Base-by-base conservation (phyloP, 371 early-diverging fungal species). In the Capillidium rhysosporum region DNA sequence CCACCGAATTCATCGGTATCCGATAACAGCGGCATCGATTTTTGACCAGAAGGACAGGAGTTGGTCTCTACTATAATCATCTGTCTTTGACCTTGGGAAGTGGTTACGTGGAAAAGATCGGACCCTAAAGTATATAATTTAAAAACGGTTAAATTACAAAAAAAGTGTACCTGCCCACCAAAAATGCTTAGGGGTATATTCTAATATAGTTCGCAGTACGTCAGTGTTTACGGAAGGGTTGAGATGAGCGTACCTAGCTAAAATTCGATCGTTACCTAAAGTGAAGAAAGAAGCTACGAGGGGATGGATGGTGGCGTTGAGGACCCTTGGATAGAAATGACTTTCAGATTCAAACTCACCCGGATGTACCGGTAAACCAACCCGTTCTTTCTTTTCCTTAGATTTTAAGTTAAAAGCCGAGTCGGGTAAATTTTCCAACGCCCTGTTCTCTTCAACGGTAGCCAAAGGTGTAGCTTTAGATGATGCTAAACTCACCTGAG, bases 11-110 rank as follows among this genome's bases (percentile, higher is more conserved):
- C 78, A 55, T 88, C 86, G 2, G 77, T 75, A 44, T 90, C 91
- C 5, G 77, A 75, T n/a, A 92, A 59, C 0, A 88, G 68, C 1
- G 92, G 92, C 92, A 92, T 92, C 10, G 88, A 86, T 57, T 88
- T 89, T 68, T 92, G 90, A 20, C 92, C 92, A n/a, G 86, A 85
- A 0, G 92, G 92, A 57, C 92, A 90, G 25, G 88, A 87, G 64
- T 89, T 90, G 46, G 92, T 90, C 62, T 92, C 92, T 45, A 92
- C 83, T n/a, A 92, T 82, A 62, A 92, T 88, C 92, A 92, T 92
- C 66, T 89, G 89, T 40, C 89, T 80, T 58, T 84, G 83, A 12
- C 92, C 92, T 45, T 67, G 69, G 1, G 80, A 72, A 9, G 86
- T 89, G 1, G 90, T 89, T 45, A 89, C 90, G 66, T 88, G 87